phyloP scores from a whole-genome alignment of 2,329 filamentous ascomycete genomes.

The Colletotrichum spinosum region DNA sequence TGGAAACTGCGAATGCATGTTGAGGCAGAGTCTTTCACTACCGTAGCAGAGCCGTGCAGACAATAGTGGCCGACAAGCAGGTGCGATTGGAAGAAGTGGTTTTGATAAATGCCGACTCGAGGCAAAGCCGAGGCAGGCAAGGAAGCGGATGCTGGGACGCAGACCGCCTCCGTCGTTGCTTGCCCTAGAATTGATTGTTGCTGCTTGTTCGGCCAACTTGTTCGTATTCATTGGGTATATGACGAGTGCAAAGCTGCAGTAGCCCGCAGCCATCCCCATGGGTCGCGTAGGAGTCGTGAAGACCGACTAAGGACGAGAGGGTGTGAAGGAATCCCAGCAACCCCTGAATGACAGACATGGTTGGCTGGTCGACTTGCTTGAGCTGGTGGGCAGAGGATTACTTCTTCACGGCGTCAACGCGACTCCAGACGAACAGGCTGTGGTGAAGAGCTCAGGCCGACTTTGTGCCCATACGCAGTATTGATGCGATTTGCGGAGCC shows the following conservation, averaged over 20 bases:
- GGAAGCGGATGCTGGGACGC: conserved; percentile 26
- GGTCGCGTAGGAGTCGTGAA: conserved; percentile 11
- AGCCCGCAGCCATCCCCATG: conserved; percentile 24
- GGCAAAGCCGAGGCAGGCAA: conserved; percentile 16
- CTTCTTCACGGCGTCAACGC: neutral
- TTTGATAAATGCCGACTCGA: conserved; percentile 26
- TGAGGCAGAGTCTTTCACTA: conserved; percentile 12
- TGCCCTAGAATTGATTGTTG: conserved; percentile 5
- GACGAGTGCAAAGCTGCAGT: conserved; percentile 5
- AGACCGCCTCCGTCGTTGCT: conserved; percentile 19
- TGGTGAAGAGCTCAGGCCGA: neutral
- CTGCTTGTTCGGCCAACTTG: neutral
- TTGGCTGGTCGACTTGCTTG: conserved; percentile 26
- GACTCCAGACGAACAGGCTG: conserved; percentile 24
- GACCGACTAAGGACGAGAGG: conserved; percentile 20
- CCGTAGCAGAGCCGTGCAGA: conserved; percentile 17
- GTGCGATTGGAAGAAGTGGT: conserved; percentile 4
- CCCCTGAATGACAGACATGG: conserved; percentile 26
- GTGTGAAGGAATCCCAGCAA: conserved; percentile 25
- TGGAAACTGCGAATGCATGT: conserved; percentile 29
- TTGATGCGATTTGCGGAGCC: too few species aligned
- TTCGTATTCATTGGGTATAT: conserved; percentile 22
- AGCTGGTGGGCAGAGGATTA: conserved; percentile 10
- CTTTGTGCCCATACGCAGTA: neutral
- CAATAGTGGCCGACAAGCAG: conserved; percentile 18